A percentile compares a stretch with the other conserved stretches of the same genome.
Evolutionary conservation across 306 rosid species (phyloP).

Genomic region (Ochetophila trinervis): DNA sequence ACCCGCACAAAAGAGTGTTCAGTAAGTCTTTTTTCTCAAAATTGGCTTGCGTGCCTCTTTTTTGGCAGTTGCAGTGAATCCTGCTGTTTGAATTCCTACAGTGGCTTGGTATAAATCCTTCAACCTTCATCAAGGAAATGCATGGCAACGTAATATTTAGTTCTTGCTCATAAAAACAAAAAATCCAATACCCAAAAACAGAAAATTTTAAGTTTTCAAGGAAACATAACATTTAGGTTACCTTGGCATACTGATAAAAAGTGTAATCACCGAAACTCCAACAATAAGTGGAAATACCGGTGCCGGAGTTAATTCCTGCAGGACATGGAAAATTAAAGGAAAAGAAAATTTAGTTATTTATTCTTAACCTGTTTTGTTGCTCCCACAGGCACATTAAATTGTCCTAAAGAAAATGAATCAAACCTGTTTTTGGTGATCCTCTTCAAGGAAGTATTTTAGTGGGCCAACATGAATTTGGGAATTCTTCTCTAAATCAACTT

Average conservation of each 20-base stretch:
- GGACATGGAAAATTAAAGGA: conserved; percentile 22
- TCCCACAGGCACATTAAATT: too few species aligned
- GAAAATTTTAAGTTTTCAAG: neutral
- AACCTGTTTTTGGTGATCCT: conserved; percentile 81
- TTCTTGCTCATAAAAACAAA: conserved; percentile 6
- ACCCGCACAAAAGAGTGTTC: conserved; percentile 9
- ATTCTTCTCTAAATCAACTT: conserved; percentile 74
- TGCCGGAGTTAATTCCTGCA: conserved; percentile 88
- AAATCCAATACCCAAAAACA: conserved; percentile 14
- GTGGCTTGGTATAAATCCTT: conserved; percentile 77
- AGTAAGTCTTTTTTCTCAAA: conserved; percentile 84
- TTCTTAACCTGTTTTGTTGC: neutral
- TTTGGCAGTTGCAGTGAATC: conserved; percentile 51
- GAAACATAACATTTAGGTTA: conserved; percentile 32
- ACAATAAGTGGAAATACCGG: conserved; percentile 84
- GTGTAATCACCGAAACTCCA: conserved; percentile 62
- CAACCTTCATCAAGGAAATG: conserved; percentile 43
- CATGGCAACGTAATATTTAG: conserved; percentile 9
- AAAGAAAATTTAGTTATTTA: neutral
- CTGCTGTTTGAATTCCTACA: conserved; percentile 68
- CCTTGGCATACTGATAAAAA: conserved; percentile 81
- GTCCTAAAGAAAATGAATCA: neutral
- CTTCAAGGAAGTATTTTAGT: conserved; percentile 57
- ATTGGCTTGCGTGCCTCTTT: conserved; percentile 67
- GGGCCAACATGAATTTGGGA: conserved; percentile 84